phyloP scores from a whole-genome alignment of 768 basidiomycete species.

The Tulasnella sp. region DNA sequence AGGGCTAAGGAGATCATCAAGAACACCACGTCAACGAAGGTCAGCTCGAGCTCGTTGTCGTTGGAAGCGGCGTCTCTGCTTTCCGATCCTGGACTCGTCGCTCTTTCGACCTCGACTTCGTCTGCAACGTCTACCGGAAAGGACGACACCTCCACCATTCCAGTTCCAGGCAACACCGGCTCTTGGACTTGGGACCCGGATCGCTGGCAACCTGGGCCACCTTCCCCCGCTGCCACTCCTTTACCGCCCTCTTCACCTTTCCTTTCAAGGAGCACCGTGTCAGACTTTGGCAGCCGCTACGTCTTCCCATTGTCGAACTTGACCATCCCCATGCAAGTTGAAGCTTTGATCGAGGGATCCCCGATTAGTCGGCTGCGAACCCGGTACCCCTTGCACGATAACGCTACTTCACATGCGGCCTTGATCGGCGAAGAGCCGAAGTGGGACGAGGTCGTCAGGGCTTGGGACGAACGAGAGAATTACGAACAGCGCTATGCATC shows the following conservation, averaged over 20 bases:
- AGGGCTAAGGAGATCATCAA: slow-evolving; percentile 40
- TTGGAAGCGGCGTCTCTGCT: neutral
- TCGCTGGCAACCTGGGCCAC: slow-evolving; percentile 15
- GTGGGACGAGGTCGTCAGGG: slow-evolving; percentile 27
- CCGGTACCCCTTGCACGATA: slow-evolving; percentile 7
- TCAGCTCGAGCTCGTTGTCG: neutral
- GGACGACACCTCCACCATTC: slow-evolving; percentile 35
- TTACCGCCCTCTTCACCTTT: slow-evolving; percentile 41
- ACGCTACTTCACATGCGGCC: neutral
- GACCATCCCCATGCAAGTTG: slow-evolving; percentile 66
- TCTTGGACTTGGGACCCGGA: slow-evolving; percentile 4
- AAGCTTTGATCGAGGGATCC: slow-evolving; percentile 91
- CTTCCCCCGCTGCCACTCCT: slow-evolving; percentile 21
- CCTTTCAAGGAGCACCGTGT: slow-evolving; percentile 65
- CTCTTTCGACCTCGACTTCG: slow-evolving; percentile 33
- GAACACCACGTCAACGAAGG: slow-evolving; percentile 27
- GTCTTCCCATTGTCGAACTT: slow-evolving; percentile 62
- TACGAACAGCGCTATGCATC: slow-evolving; percentile 29
- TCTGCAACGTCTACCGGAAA: slow-evolving; percentile 34
- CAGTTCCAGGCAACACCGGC: neutral
- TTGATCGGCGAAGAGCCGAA: slow-evolving; percentile 22
- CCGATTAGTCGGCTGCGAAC: slow-evolving; percentile 62
- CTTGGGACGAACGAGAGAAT: slow-evolving; percentile 33
- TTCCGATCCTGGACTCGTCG: slow-evolving; percentile 12
- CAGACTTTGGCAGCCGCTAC: slow-evolving; percentile 77